Evolutionary conservation across 371 early-diverging fungal genomes (phyloP).

Genomic region (Entomophthora muscae): DNA sequence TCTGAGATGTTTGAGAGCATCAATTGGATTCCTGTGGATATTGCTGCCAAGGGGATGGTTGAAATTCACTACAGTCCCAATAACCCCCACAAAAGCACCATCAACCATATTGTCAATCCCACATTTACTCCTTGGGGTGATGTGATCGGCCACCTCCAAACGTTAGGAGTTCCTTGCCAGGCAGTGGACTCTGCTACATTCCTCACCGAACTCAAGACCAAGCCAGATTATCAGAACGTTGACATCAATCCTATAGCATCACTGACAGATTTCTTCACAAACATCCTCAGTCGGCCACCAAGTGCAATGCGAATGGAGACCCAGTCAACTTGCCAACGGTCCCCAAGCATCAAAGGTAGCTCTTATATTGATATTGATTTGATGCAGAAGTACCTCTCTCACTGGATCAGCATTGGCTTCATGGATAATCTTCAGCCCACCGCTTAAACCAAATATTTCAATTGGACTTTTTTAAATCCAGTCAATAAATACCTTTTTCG

Average conservation of each 20-base stretch:
- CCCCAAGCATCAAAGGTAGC: background rate
- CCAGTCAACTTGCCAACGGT: background rate
- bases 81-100: background rate
- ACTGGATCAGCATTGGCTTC: conserved; percentile 5
- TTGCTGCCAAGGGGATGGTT: conserved; percentile 5
- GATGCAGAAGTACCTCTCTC: background rate
- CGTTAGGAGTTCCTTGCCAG: background rate
- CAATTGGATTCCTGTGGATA: conserved; percentile 7
- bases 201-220: background rate
- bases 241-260: background rate
- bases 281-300: background rate
- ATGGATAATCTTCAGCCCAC: background rate
- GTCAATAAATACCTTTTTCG: no score
- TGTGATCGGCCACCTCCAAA: background rate
- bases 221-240: background rate
- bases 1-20: background rate
- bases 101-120: conserved; percentile 7
- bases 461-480: no score
- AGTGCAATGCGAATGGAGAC: background rate
- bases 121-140: background rate
- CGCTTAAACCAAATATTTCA: no score
- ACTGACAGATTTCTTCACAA: conserved; percentile 2
- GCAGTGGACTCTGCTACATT: background rate
- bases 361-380: background rate
- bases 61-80: conserved; percentile 1